Conservation (phyloP, 2,329 filamentous ascomycete species). For the Cercospora citrullina region DNA sequence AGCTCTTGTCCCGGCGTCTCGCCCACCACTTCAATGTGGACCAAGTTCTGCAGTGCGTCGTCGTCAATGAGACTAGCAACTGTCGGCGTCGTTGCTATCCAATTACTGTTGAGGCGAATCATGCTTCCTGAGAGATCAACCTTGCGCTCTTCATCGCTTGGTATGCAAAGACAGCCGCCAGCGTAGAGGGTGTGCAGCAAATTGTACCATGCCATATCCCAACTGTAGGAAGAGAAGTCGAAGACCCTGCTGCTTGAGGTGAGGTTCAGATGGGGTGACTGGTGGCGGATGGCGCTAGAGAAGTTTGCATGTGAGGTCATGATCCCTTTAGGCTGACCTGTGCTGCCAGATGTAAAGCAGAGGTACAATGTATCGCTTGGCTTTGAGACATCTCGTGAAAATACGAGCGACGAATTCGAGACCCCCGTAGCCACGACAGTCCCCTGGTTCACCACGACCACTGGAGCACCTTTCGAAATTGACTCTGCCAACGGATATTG, state of each 20-base stretch:
- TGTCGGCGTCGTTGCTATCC: neutral
- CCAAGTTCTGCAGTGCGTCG: conserved; percentile 1
- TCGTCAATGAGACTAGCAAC: conserved; percentile 2
- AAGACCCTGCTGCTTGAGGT: neutral
- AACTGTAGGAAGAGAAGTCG: neutral
- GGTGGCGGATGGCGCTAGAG: conserved; percentile 10
- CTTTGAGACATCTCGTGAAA: neutral
- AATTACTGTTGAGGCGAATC: neutral
- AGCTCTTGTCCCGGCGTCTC: neutral
- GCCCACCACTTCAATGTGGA: conserved; percentile 4
- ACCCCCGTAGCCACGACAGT: too few relatives aligned
- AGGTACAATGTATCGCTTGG: neutral
- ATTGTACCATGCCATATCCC: neutral
- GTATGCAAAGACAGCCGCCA: conserved; percentile 7
- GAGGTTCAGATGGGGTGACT: neutral
- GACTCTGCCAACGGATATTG: neutral
- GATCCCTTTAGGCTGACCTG: conserved; percentile 18
- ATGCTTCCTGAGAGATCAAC: neutral
- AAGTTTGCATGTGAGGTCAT: conserved; percentile 15
- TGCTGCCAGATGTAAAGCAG: conserved; percentile 13
- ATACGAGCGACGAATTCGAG: neutral
- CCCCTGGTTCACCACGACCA: neutral
- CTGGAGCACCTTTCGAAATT: neutral
- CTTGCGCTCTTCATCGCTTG: neutral
- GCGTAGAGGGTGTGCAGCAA: neutral